Conservation (phyloP, 192 early-diverging fungal species). For the Coemansia sp. region DNA sequence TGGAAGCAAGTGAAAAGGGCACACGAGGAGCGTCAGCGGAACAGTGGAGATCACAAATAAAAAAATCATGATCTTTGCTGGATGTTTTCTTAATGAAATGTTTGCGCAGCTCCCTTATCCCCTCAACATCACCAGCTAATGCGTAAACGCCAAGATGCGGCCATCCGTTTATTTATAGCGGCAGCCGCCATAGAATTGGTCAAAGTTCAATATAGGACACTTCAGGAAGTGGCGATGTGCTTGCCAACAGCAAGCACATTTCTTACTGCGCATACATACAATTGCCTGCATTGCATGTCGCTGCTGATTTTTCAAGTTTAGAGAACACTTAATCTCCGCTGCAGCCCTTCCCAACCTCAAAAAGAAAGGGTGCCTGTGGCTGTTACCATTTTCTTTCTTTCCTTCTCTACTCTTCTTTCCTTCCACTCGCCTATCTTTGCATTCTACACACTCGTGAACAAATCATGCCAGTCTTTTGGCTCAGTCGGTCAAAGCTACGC, state of each 20-base stretch:
- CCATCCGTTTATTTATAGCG: neutral
- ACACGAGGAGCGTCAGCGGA: constrained; percentile 8
- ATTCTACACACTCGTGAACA: neutral
- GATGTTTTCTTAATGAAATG: neutral
- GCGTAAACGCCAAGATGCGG: neutral
- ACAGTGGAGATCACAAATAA: neutral
- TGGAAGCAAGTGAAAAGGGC: constrained; percentile 44
- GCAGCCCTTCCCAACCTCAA: neutral
- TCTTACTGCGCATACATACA: neutral
- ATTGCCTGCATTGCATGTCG: neutral
- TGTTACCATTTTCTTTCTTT: neutral
- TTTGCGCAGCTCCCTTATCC: neutral
- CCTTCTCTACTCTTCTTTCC: neutral
- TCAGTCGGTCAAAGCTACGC: constrained; percentile 10
- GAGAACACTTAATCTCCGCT: constrained; percentile 6
- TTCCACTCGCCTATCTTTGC: neutral
- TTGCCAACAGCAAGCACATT: neutral
- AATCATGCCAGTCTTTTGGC: constrained; percentile 22
- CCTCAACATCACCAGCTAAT: neutral
- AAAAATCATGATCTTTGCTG: neutral
- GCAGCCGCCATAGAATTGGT: neutral
- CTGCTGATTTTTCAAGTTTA: constrained; percentile 1
- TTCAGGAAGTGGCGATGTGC: neutral
- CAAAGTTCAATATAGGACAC: neutral
- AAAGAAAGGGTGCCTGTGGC: neutral